Evolutionary conservation across 176 grass and related monocot genomes (phyloP).

Genomic region (Secale cereale): DNA sequence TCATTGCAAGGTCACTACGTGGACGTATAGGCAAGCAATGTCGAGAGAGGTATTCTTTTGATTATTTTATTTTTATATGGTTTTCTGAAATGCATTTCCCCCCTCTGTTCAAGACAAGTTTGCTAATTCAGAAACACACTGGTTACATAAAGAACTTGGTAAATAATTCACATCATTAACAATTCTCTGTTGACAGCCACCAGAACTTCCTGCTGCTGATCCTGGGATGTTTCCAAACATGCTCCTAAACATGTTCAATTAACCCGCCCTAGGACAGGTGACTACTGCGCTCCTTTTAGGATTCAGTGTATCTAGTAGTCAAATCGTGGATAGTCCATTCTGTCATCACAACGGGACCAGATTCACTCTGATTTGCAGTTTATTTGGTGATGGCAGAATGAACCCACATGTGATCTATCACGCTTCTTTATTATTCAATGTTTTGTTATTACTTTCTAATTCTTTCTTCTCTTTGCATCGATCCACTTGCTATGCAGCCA

Average conservation of each 20-base stretch:
- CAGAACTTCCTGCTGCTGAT: conserved; percentile 33
- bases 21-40: conserved; percentile 98
- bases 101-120: not conserved
- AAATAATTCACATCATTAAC: not conserved
- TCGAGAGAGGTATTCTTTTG: conserved; percentile 74
- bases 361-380: too few relatives aligned
- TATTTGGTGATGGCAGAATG: too few relatives aligned
- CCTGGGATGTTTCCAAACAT: conserved; percentile 69
- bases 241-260: conserved; percentile 66
- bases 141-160: not conserved
- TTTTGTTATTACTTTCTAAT: conserved; percentile 22
- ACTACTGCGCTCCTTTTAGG: not conserved
- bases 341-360: not conserved
- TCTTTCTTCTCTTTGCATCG: too few relatives aligned
- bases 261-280: conserved; percentile 52
- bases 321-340: not conserved
- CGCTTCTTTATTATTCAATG: not conserved
- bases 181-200: conserved; percentile 20
- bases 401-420: not conserved
- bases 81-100: not conserved
- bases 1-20: too few relatives aligned
- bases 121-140: not conserved
- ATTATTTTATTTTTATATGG: too few relatives aligned
- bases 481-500: too few relatives aligned
- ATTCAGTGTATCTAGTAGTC: not conserved